phyloP scores from a whole-genome alignment of 805 yeast genomes.

The Kluyveromyces aestuarii region DNA sequence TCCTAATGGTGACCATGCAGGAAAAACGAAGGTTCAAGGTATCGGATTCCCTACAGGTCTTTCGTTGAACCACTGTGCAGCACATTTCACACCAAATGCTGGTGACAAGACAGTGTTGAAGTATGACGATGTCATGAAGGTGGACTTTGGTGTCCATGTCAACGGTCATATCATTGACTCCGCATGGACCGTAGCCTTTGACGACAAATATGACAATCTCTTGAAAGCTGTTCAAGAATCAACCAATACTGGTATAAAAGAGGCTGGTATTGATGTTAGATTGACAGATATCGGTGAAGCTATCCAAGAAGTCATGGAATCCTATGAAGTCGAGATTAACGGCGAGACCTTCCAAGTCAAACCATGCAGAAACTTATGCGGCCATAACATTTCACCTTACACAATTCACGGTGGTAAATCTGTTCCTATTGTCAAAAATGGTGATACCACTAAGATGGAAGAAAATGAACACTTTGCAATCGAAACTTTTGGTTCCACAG shows the following conservation, averaged over 20 bases:
- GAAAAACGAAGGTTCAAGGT: conserved; percentile 49
- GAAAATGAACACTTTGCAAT: conserved; percentile 98
- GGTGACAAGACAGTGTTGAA: conserved; percentile 78
- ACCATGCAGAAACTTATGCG: conserved; percentile 85
- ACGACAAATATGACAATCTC: conserved; percentile 71
- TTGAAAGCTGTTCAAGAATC: conserved; percentile 85
- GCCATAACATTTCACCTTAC: conserved; percentile 83
- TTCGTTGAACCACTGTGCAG: conserved; percentile 88
- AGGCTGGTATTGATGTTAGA: conserved; percentile 94
- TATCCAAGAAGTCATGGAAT: conserved; percentile 95
- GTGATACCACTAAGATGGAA: conserved; percentile 95
- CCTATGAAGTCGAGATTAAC: conserved; percentile 83
- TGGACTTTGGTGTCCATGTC: conserved; percentile 93
- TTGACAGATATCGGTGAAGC: conserved; percentile 93
- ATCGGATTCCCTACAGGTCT: conserved; percentile 98
- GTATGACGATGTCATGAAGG: conserved; percentile 91
- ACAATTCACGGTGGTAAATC: conserved; percentile 91
- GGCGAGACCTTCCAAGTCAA: conserved; percentile 82
- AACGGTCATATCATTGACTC: conserved; percentile 92
- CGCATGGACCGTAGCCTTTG: conserved; percentile 88
- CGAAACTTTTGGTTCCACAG: conserved; percentile 97
- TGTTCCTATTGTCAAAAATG: conserved; percentile 91
- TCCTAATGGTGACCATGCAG: conserved; percentile 41
- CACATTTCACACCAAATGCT: conserved; percentile 95
- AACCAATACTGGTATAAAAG: conserved; percentile 85